Percentiles rank a stretch among this genome's conserved stretches.
phyloP scores from a whole-genome alignment of 2,329 filamentous ascomycete species.

The Pezicula carpinea region DNA sequence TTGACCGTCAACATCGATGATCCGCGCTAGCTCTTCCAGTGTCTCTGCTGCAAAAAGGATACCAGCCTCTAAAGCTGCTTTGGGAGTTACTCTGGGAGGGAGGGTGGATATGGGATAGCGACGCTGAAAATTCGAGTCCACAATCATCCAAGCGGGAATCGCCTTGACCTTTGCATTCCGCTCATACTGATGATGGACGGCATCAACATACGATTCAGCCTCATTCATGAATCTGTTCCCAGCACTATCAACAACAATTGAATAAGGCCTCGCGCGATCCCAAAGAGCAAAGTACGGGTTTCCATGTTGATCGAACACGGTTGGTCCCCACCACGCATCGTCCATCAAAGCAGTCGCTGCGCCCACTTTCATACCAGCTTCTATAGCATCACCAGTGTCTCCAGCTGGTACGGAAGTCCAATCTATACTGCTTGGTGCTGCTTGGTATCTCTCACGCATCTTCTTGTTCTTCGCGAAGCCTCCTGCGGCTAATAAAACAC shows the following conservation, averaged over 20 bases:
- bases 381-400: slow-evolving; percentile 28
- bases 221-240: slow-evolving; percentile 33
- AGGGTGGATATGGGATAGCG: slow-evolving; percentile 23
- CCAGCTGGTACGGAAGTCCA: slow-evolving; percentile 24
- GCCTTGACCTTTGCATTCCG: slow-evolving; percentile 14
- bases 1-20: slow-evolving; percentile 18
- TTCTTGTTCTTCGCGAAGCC: slow-evolving; percentile 30
- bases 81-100: slow-evolving; percentile 12
- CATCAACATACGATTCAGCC: slow-evolving; percentile 27
- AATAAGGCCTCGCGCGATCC: slow-evolving; percentile 29
- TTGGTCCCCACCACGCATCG: slow-evolving; percentile 31
- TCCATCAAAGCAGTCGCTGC: slow-evolving; percentile 29
- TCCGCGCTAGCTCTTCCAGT: slow-evolving; percentile 22
- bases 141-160: slow-evolving; percentile 29
- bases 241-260: slow-evolving; percentile 30
- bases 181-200: slow-evolving; percentile 21
- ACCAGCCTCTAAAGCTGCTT: slow-evolving; percentile 17
- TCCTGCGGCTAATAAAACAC: slow-evolving; percentile 31
- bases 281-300: slow-evolving; percentile 20
- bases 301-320: slow-evolving; percentile 23
- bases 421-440: slow-evolving; percentile 14
- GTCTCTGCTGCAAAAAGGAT: slow-evolving; percentile 21
- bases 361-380: slow-evolving; percentile 25
- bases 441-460: slow-evolving; percentile 26
- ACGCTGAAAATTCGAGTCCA: slow-evolving; percentile 29